phyloP scores from a whole-genome alignment of 208 protist species.

The Acanthamoeba quina region DNA sequence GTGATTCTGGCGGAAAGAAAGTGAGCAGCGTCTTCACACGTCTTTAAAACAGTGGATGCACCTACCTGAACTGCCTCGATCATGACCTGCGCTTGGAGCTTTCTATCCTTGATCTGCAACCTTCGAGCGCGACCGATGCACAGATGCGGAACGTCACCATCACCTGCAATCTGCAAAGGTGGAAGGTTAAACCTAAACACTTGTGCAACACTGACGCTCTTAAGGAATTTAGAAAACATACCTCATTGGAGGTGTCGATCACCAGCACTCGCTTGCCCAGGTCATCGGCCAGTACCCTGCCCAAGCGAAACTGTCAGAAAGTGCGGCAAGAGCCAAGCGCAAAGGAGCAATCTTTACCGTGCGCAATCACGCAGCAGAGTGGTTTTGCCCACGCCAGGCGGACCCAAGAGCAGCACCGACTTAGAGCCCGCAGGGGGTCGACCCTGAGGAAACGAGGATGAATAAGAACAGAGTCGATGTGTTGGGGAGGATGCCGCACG shows the following conservation, averaged over 20 bases:
- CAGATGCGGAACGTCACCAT: constrained; percentile 60
- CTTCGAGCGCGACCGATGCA: constrained; percentile 65
- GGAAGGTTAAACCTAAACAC: not conserved
- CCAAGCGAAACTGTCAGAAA: not conserved
- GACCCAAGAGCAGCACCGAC: constrained; percentile 68
- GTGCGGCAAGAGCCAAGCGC: not conserved
- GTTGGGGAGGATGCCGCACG: too few species aligned
- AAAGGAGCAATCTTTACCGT: not conserved
- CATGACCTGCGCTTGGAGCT: constrained; percentile 42
- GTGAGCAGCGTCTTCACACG: not conserved
- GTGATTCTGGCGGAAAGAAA: constrained; percentile 60
- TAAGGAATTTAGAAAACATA: too few species aligned
- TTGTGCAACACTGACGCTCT: too few species aligned
- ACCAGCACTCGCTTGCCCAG: constrained; percentile 43
- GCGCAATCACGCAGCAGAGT: constrained; percentile 69
- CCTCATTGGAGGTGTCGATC: constrained; percentile 71
- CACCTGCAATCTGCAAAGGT: constrained; percentile 67
- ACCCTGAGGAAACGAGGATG: not conserved
- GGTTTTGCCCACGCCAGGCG: constrained; percentile 74
- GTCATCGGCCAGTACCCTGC: constrained; percentile 47
- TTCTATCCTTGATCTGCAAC: constrained; percentile 20
- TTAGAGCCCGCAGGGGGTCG: not conserved
- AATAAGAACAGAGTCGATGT: too few species aligned
- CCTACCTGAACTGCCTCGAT: constrained; percentile 56
- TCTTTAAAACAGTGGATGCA: not conserved